Percentiles rank a stretch among this genome's conserved stretches.
These are phyloP conservation scores for Prunus mume DNA, from an alignment of 306 rosid species.

Conservation along the genomic window DNA sequence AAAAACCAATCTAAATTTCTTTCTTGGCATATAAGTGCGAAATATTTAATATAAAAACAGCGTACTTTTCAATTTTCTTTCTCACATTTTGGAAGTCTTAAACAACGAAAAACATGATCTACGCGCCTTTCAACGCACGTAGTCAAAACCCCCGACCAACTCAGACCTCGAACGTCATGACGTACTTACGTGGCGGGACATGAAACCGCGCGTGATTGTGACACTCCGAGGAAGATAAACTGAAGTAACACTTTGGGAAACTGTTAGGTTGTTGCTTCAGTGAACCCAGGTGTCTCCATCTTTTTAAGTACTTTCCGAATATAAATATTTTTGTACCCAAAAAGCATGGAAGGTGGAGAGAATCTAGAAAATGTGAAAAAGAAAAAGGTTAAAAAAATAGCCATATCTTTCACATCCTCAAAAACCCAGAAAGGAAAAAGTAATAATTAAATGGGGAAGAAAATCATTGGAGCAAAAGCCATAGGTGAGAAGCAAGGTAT, in stretches of 20 bases:
- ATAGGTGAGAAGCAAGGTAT: slow-evolving; percentile 17
- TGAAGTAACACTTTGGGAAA: slow-evolving; percentile 17
- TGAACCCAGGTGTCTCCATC: slow-evolving; percentile 35
- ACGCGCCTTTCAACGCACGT: neutral
- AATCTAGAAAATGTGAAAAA: slow-evolving; percentile 39
- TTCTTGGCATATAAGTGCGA: slow-evolving; percentile 15
- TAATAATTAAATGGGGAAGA: neutral
- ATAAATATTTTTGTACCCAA: slow-evolving; percentile 32
- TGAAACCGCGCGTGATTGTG: slow-evolving; percentile 16
- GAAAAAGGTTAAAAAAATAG: neutral
- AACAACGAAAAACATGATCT: neutral
- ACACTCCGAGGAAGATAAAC: neutral
- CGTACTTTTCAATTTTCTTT: neutral
- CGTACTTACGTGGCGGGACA: slow-evolving; percentile 3
- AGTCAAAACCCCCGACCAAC: neutral
- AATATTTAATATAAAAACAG: neutral
- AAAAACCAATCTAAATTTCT: neutral
- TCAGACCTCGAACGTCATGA: neutral
- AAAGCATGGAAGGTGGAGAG: slow-evolving; percentile 43
- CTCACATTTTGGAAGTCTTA: neutral
- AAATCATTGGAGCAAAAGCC: slow-evolving; percentile 28
- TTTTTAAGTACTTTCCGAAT: slow-evolving; percentile 30
- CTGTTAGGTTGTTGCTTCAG: slow-evolving; percentile 35
- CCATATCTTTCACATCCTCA: slow-evolving; percentile 28
- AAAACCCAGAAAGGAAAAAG: slow-evolving; percentile 7